Conservation (phyloP, 2,329 filamentous ascomycete genomes). For the Pseudopyrenochaeta lycopersici region DNA sequence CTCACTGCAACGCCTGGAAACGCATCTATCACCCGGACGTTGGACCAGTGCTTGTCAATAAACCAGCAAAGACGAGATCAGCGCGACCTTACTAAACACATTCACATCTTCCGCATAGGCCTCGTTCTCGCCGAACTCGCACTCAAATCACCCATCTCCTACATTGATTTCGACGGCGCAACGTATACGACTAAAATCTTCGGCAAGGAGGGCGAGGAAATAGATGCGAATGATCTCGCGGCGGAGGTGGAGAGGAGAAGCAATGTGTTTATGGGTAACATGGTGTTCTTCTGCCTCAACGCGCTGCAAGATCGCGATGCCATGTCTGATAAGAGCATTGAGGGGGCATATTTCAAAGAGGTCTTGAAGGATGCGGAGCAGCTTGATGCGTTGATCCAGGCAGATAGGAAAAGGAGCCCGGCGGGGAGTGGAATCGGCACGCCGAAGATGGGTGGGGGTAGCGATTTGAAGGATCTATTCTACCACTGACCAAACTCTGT, state of each 20-base stretch:
- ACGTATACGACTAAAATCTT: conserved; percentile 21
- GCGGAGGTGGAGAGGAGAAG: conserved; percentile 30
- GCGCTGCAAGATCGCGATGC: conserved; percentile 24
- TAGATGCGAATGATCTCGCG: conserved; percentile 29
- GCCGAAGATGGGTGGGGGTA: conserved; percentile 1
- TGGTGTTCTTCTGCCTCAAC: conserved; percentile 33
- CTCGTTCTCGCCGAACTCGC: conserved; percentile 35
- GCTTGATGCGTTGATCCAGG: conserved; percentile 23
- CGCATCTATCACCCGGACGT: conserved; percentile 14
- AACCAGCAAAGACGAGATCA: conserved; percentile 10
- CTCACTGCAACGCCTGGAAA: conserved; percentile 26
- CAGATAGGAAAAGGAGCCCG: conserved; percentile 12
- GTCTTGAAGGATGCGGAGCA: conserved; percentile 30
- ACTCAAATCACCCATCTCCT: conserved; percentile 25
- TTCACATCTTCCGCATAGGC: conserved; percentile 39
- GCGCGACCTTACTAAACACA: conserved; percentile 26
- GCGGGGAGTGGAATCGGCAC: conserved; percentile 10
- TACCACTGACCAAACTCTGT: not conserved
- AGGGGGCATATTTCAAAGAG: conserved; percentile 27
- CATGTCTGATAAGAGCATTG: conserved; percentile 28
- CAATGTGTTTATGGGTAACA: conserved; percentile 31
- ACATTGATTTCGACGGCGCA: conserved; percentile 20
- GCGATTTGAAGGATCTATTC: not conserved
- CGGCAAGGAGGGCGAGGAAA: conserved; percentile 19
- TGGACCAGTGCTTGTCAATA: conserved; percentile 19